Evolutionary conservation across 257 asterid species (phyloP).

Genomic region (Euphrasia confusa): DNA sequence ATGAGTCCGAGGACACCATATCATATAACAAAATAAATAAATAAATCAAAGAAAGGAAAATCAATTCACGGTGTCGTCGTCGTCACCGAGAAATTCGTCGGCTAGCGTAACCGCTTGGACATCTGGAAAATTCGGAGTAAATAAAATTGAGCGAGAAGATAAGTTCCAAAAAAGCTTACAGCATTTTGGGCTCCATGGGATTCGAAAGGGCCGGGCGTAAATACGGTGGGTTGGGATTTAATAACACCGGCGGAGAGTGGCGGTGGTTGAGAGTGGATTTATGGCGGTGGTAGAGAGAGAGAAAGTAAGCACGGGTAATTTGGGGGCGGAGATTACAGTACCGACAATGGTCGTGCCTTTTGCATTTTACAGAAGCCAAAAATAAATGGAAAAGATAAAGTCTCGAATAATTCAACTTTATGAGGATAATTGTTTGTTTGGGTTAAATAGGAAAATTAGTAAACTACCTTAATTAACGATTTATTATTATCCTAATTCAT

Average conservation of each 20-base stretch:
- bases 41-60: not conserved
- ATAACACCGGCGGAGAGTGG: not conserved
- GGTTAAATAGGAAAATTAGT: too few species aligned
- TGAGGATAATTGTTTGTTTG: not conserved
- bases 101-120: constrained; percentile 26
- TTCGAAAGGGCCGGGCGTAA: not conserved
- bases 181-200: not conserved
- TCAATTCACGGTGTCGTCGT: constrained; percentile 7
- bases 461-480: too few species aligned
- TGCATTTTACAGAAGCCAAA: not conserved
- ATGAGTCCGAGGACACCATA: constrained; percentile 37
- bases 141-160: not conserved
- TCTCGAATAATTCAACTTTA: not conserved
- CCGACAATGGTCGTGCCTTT: not conserved
- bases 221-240: not conserved
- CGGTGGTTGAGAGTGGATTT: not conserved
- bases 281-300: not conserved
- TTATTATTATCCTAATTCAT: too few species aligned
- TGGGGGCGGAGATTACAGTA: not conserved
- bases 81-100: constrained; percentile 36
- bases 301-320: not conserved
- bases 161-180: not conserved
- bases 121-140: constrained; percentile 14
- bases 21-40: constrained; percentile 18
- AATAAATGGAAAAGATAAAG: not conserved